Percentiles rank a stretch among this genome's conserved stretches.
phyloP scores from a whole-genome alignment of 148 eudicot genomes.

The Dysphania ambrosioides region DNA sequence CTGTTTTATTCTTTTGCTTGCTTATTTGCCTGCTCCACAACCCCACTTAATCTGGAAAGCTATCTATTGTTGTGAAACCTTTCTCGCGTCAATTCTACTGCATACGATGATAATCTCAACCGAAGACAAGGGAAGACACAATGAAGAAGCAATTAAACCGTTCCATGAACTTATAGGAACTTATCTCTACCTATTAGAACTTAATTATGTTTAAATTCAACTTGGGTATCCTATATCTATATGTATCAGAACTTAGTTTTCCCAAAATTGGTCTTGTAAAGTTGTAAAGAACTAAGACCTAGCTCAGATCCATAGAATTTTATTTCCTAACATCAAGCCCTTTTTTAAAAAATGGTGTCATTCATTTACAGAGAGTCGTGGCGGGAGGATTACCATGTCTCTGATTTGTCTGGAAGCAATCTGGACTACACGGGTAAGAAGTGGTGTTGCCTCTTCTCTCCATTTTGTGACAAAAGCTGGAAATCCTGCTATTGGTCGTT shows the following conservation, averaged over 20 bases:
- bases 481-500: neutral
- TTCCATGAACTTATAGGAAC: too few relatives aligned
- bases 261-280: neutral
- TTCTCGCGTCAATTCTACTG: neutral
- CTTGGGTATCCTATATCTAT: too few relatives aligned
- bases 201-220: too few relatives aligned
- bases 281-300: neutral
- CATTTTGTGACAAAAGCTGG: neutral
- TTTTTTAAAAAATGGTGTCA: conserved; percentile 15
- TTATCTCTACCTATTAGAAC: neutral
- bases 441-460: neutral
- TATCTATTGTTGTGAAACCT: neutral
- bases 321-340: neutral
- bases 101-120: neutral
- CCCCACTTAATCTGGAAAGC: neutral
- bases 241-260: neutral
- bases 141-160: neutral
- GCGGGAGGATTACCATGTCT: conserved; percentile 51
- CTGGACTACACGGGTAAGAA: conserved; percentile 73
- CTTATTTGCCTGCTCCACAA: neutral
- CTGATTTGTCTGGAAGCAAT: conserved; percentile 50
- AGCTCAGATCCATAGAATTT: neutral
- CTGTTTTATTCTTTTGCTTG: neutral
- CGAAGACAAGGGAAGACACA: too few relatives aligned
- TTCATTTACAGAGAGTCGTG: conserved; percentile 54